A percentile compares a stretch with the other conserved stretches of the same genome.
These are phyloP conservation scores for Talinum fruticosum DNA, from an alignment of 148 eudicot genomes.

Conservation along the genomic window DNA sequence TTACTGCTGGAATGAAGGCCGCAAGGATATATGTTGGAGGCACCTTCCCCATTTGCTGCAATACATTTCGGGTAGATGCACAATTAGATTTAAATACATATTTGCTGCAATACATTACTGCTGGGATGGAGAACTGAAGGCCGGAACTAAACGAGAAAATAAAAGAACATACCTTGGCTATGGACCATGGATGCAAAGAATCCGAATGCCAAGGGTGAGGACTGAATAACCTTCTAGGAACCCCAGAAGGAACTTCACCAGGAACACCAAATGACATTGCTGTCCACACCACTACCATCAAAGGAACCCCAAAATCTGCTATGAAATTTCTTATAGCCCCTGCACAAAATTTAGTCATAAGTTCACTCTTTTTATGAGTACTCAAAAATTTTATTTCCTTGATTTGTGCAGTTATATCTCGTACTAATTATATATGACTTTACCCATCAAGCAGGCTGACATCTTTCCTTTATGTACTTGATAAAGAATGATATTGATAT, in stretches of 20 bases:
- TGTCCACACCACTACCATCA: conserved; percentile 65
- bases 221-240: conserved; percentile 70
- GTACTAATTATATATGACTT: background rate
- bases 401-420: too few species aligned
- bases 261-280: conserved; percentile 55
- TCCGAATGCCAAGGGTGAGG: conserved; percentile 74
- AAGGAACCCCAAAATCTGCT: conserved; percentile 80
- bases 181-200: conserved; percentile 61
- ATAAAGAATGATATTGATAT: background rate
- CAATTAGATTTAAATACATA: background rate
- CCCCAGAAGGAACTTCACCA: conserved; percentile 45
- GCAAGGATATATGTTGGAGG: conserved; percentile 29
- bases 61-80: background rate
- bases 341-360: conserved; percentile 10
- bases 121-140: too few species aligned
- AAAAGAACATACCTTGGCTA: conserved; percentile 46
- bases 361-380: background rate
- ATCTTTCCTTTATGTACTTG: too few species aligned
- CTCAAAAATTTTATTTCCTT: background rate
- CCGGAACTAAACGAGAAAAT: background rate
- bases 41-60: conserved; percentile 35
- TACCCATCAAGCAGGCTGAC: background rate
- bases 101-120: too few species aligned
- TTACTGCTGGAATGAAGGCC: conserved; percentile 33
- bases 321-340: conserved; percentile 54